A percentile compares a stretch with the other conserved stretches of the same genome.
Conservation (phyloP, 257 asterid genomes). For the Scutellaria baicalensis region DNA sequence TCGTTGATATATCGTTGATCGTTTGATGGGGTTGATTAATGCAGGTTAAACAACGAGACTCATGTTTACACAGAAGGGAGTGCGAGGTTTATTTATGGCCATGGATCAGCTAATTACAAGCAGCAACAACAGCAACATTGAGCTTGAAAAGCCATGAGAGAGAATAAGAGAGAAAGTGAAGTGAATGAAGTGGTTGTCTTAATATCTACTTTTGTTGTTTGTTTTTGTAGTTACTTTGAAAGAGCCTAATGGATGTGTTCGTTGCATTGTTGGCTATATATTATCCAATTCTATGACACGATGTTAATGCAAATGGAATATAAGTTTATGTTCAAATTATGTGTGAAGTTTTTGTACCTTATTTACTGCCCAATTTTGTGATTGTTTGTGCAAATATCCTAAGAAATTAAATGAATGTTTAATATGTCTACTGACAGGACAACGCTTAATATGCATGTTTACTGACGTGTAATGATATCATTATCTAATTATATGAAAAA, state of each 20-base stretch:
- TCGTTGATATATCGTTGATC: not conserved
- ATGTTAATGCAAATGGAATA: conserved; percentile 10
- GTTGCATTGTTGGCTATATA: conserved; percentile 5
- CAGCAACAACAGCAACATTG: conserved; percentile 30
- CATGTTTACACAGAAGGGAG: conserved; percentile 82
- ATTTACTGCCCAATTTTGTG: not conserved
- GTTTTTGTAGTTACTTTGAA: conserved; percentile 21
- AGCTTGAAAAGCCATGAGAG: conserved; percentile 7
- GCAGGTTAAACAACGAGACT: conserved; percentile 65
- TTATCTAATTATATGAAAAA: no score
- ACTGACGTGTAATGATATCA: no score
- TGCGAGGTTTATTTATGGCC: conserved; percentile 90
- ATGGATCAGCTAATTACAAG: conserved; percentile 45
- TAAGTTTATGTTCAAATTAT: not conserved
- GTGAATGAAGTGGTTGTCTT: not conserved
- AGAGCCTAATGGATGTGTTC: conserved; percentile 18
- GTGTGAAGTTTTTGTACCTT: not conserved
- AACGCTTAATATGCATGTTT: no score
- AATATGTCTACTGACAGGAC: no score
- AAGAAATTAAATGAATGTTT: no score
- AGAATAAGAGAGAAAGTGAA: not conserved
- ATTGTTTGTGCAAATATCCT: not conserved
- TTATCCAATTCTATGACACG: not conserved
- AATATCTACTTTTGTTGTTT: conserved; percentile 15
- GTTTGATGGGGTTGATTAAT: not conserved